Base-by-base conservation (phyloP, 1,284 basidiomycete species). In the Leccinum angustisporum region DNA sequence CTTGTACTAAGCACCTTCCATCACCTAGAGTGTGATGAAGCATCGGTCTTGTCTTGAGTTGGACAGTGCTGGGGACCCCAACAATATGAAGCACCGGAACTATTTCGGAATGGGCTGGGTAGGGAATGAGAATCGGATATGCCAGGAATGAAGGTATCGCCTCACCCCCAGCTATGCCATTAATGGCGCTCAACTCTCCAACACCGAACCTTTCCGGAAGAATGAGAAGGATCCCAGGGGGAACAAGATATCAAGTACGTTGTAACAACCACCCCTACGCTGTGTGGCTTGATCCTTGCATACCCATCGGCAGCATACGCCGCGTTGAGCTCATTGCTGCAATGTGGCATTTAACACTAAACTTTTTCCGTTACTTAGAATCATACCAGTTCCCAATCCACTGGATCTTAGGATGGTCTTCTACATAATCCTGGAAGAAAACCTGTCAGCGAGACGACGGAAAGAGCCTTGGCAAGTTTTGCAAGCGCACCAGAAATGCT, bases 231-330 rank as follows among this genome's bases (percentile, higher is more conserved):
- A 34, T 40, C 34, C 14, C 8, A 58, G 18, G 38, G 36, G 31
- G 11, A 6, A 8, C 0, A 21, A 4, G 18, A 59, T n/a, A 43
- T 61, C 0, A 67, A 79, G 40, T 73, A 90, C 86, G 90, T 92
- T n/a, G 91, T 92, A 25, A 87, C 77, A 7, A 95, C 73, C 8
- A 89, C 91, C 54, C 92, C 91, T 57, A 94, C 77, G 59, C 85
- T 84, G 59, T 84, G 78, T 52, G 83, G 84, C 68, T 93, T 93
- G 56, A 95, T 87, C 58, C 95, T 86, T 33, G 95, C 92, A 72
- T 97, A 97, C 21, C 95, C 96, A 72, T 98, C 95, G 0, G 92
- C 92, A n/a, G 94, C 94, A 74, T 97, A 97, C 0, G 93, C 81
- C 0, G 92, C 90, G 66, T 94, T 93, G 56, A 95, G 81, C 74